Conservation (phyloP, 1,284 basidiomycete species). For the Leccinum pallidistipes region DNA sequence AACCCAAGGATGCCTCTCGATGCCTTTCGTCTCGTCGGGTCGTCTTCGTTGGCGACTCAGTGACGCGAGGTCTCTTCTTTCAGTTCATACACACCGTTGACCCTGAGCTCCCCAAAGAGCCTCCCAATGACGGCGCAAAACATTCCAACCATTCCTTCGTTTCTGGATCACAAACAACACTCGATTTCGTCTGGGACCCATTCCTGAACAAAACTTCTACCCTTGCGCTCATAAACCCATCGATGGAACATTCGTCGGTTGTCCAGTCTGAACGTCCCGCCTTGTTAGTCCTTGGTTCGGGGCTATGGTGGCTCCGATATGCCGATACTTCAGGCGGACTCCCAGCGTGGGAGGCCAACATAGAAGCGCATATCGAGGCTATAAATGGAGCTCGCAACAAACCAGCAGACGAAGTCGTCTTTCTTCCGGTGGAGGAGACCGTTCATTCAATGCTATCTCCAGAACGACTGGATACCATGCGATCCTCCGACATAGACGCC, state of each 20-base stretch:
- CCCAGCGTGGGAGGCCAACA: conserved; percentile 71
- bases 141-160: conserved; percentile 62
- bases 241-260: conserved; percentile 6
- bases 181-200: conserved; percentile 80
- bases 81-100: conserved; percentile 65
- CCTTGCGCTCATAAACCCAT: conserved; percentile 38
- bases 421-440: conserved; percentile 77
- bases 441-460: conserved; percentile 58
- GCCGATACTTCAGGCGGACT: conserved; percentile 68
- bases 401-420: conserved; percentile 69
- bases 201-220: conserved; percentile 72
- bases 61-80: conserved; percentile 79
- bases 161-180: conserved; percentile 45
- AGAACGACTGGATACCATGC: conserved; percentile 67
- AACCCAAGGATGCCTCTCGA: conserved; percentile 47
- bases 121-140: conserved; percentile 58
- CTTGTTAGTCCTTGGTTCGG: conserved; percentile 79
- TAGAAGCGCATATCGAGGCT: conserved; percentile 59
- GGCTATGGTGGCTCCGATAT: conserved; percentile 86
- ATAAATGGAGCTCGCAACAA: conserved; percentile 41
- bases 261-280: conserved; percentile 42
- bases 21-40: conserved; percentile 59
- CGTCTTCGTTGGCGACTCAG: conserved; percentile 85
- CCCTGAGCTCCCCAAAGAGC: conserved; percentile 51
- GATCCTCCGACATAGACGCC: conserved; percentile 75